phyloP scores from a whole-genome alignment of 2,329 filamentous ascomycete genomes.

The Didymella sp. region DNA sequence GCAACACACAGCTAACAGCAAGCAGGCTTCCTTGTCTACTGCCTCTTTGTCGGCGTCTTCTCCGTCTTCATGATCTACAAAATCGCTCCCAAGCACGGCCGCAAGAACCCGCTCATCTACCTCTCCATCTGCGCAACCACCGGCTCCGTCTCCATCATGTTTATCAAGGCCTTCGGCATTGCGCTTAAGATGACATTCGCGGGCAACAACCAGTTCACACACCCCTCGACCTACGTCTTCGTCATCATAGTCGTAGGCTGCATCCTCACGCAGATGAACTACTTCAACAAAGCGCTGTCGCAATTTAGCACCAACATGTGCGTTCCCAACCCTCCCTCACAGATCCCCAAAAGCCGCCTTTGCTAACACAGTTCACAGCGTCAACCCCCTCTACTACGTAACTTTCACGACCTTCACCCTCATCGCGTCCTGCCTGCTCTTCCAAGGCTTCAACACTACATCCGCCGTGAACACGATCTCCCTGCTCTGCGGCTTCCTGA shows the following conservation, averaged over 20 bases:
- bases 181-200: slow-evolving; percentile 92
- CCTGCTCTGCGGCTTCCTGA: slow-evolving; percentile 87
- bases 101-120: slow-evolving; percentile 94
- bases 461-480: slow-evolving; percentile 92
- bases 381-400: slow-evolving; percentile 96
- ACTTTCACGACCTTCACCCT: slow-evolving; percentile 96
- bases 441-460: slow-evolving; percentile 93
- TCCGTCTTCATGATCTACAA: slow-evolving; percentile 96
- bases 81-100: slow-evolving; percentile 86
- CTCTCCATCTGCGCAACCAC: slow-evolving; percentile 98
- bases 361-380: slow-evolving; percentile 61
- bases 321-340: slow-evolving; percentile 46
- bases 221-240: slow-evolving; percentile 97
- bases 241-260: slow-evolving; percentile 91
- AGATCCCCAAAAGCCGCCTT: background rate
- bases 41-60: slow-evolving; percentile 78
- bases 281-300: slow-evolving; percentile 98
- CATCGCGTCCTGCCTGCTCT: slow-evolving; percentile 93
- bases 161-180: slow-evolving; percentile 97
- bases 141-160: slow-evolving; percentile 98
- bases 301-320: slow-evolving; percentile 98
- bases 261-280: slow-evolving; percentile 99
- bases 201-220: slow-evolving; percentile 93
- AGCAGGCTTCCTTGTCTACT: slow-evolving; percentile 88
- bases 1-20: slow-evolving; percentile 20